phyloP scores from a whole-genome alignment of 208 protist genomes.

The Acanthamoeba castellanii region DNA sequence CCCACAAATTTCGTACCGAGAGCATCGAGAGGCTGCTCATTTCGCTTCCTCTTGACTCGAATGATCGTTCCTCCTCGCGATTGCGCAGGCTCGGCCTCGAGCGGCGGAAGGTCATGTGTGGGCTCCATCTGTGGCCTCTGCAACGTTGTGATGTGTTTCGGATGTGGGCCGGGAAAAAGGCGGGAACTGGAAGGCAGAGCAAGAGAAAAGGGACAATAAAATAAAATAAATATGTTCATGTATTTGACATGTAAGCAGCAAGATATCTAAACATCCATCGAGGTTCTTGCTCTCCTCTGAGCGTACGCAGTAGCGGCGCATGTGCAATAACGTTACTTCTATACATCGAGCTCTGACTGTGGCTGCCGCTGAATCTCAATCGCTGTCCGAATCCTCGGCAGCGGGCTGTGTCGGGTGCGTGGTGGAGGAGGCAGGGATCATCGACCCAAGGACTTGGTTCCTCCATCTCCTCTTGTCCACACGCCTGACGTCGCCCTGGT shows the following conservation, averaged over 20 bases:
- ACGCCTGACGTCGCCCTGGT: background rate
- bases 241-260: background rate
- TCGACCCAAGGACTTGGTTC: slow-evolving; percentile 3
- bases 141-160: background rate
- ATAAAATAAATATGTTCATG: background rate
- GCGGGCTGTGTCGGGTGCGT: background rate
- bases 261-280: background rate
- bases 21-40: slow-evolving; percentile 34
- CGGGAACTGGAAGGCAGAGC: background rate
- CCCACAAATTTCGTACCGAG: background rate
- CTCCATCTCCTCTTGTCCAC: slow-evolving; percentile 64
- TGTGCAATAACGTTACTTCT: slow-evolving; percentile 39
- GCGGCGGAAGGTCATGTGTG: background rate
- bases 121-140: no score
- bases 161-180: background rate
- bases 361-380: background rate
- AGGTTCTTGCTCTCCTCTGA: background rate
- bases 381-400: background rate
- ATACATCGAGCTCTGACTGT: background rate
- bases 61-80: background rate
- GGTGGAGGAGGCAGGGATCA: background rate
- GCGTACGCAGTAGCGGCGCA: background rate
- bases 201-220: background rate
- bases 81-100: background rate
- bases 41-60: slow-evolving; percentile 52